Percentiles rank a stretch among this genome's conserved stretches.
phyloP scores from a whole-genome alignment of 2,329 filamentous ascomycete genomes.

The Sporothrix humicola region DNA sequence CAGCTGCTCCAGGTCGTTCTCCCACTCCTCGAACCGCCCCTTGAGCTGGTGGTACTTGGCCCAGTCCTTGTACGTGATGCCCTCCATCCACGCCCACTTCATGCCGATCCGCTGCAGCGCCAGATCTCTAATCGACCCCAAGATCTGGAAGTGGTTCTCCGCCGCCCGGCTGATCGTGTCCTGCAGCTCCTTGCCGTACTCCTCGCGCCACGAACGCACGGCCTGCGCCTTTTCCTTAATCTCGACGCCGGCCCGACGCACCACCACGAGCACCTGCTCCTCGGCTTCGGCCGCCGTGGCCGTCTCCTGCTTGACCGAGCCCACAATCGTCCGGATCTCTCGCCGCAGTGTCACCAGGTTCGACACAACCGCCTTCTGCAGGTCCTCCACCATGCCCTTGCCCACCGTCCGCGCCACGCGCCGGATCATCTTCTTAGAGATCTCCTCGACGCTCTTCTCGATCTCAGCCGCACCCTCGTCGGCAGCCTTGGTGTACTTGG shows the following conservation, averaged over 20 bases:
- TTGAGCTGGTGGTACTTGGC: conserved; percentile 90
- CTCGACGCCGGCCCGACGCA: conserved; percentile 70
- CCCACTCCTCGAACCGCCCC: conserved; percentile 82
- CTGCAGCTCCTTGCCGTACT: conserved; percentile 72
- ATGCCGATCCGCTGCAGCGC: conserved; percentile 91
- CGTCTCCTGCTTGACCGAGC: conserved; percentile 56
- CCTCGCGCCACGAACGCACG: conserved; percentile 76
- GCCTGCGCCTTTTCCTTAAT: conserved; percentile 80
- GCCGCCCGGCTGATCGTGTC: conserved; percentile 72
- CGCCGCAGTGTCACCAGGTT: conserved; percentile 60
- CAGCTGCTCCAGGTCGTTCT: conserved; percentile 76
- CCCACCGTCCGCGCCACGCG: conserved; percentile 70
- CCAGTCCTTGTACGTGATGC: conserved; percentile 97
- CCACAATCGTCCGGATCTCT: conserved; percentile 67
- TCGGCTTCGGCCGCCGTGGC: conserved; percentile 46
- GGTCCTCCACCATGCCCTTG: conserved; percentile 67
- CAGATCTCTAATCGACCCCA: conserved; percentile 81
- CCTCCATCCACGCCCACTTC: conserved; percentile 95
- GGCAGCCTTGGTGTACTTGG: conserved; percentile 82
- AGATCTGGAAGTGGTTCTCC: conserved; percentile 79
- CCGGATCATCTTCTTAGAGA: conserved; percentile 61
- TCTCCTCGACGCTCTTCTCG: conserved; percentile 69
- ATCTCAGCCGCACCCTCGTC: conserved; percentile 80
- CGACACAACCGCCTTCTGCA: conserved; percentile 69
- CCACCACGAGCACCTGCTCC: conserved; percentile 53